Evolutionary conservation across 805 yeast species (phyloP).

Genomic region (Blastobotrys chiropterorum): DNA sequence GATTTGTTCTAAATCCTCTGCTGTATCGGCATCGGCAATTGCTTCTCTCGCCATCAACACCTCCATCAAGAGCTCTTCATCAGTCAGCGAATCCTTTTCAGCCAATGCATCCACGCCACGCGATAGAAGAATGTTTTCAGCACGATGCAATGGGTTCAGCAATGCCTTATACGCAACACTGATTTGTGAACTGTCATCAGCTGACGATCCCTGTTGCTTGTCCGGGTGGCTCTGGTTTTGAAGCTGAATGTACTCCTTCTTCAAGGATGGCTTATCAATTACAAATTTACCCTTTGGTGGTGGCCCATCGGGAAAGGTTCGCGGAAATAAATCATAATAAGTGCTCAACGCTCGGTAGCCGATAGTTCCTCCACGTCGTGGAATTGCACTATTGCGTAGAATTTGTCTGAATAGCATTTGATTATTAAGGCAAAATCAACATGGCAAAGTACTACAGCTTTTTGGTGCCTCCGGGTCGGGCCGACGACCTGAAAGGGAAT

Average conservation of each 20-base stretch:
- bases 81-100: conserved; percentile 38
- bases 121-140: conserved; percentile 51
- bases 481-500: too few relatives aligned
- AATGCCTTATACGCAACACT: conserved; percentile 75
- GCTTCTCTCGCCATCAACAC: conserved; percentile 83
- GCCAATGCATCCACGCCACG: conserved; percentile 51
- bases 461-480: too few relatives aligned
- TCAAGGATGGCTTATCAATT: conserved; percentile 48
- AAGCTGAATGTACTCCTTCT: conserved; percentile 67
- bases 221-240: conserved; percentile 86
- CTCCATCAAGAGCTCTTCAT: conserved; percentile 55
- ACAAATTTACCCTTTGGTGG: conserved; percentile 58
- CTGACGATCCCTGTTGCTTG: conserved; percentile 30
- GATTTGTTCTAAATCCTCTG: conserved; percentile 50
- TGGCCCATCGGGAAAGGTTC: conserved; percentile 58
- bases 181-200: conserved; percentile 44
- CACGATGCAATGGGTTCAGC: conserved; percentile 61
- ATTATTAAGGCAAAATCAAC: too few relatives aligned
- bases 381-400: background rate
- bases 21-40: conserved; percentile 57
- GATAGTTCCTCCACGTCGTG: background rate
- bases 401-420: background rate
- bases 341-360: conserved; percentile 1
- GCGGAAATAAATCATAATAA: conserved; percentile 67
- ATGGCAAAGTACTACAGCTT: too few relatives aligned